phyloP scores from a whole-genome alignment of 2,329 filamentous ascomycete genomes.

The Penicillium corylophilum region DNA sequence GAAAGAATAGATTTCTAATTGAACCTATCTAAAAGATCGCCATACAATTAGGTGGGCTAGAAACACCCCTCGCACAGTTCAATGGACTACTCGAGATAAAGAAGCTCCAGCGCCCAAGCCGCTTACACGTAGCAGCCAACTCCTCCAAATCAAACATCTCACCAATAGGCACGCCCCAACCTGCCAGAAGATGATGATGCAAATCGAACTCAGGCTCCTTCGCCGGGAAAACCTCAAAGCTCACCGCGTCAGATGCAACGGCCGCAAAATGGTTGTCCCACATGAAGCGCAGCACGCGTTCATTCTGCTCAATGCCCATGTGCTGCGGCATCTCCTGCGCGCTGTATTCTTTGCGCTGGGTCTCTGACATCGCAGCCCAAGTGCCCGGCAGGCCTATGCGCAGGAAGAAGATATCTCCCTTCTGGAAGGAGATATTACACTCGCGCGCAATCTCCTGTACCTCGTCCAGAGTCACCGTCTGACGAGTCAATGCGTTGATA shows the following conservation, averaged over 20 bases:
- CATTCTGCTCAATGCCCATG: constrained; percentile 40
- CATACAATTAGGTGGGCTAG: constrained; percentile 45
- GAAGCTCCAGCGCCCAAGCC: constrained; percentile 37
- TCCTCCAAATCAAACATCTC: constrained; percentile 44
- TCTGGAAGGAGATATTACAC: constrained; percentile 35
- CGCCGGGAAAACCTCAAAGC: constrained; percentile 54
- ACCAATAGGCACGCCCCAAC: constrained; percentile 41
- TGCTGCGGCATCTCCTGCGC: constrained; percentile 33
- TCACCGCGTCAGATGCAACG: constrained; percentile 60
- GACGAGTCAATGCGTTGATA: constrained; percentile 33
- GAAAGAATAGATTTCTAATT: neutral
- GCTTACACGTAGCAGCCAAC: constrained; percentile 33
- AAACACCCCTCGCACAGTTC: constrained; percentile 41
- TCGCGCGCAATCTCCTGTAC: constrained; percentile 36
- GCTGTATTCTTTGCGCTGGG: constrained; percentile 30
- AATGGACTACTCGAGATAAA: constrained; percentile 42
- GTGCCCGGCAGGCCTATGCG: constrained; percentile 37
- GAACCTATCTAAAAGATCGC: constrained; percentile 38
- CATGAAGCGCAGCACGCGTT: constrained; percentile 54
- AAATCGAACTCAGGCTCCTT: constrained; percentile 34
- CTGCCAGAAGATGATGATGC: constrained; percentile 38
- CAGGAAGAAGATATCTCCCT: constrained; percentile 42
- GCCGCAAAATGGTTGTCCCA: constrained; percentile 61
- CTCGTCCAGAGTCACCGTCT: constrained; percentile 36
- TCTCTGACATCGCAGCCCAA: constrained; percentile 32